Evolutionary conservation across 2,329 filamentous ascomycete species (phyloP).

Genomic region (Aspergillus brasiliensis): DNA sequence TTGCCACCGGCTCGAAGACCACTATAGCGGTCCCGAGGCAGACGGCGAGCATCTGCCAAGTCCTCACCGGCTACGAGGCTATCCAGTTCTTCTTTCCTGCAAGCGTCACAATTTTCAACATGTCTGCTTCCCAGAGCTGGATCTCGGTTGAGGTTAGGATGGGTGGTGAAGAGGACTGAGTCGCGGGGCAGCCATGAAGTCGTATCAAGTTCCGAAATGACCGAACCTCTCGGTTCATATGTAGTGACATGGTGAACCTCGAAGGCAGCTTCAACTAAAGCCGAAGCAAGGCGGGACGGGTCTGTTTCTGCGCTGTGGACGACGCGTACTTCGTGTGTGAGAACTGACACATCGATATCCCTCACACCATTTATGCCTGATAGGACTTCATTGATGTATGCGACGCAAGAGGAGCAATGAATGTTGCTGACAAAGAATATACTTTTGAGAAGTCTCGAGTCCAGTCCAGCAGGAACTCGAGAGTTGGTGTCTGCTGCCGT

Average conservation of each 20-base stretch:
- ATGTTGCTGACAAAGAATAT: slow-evolving; percentile 51
- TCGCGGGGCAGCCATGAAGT: slow-evolving; percentile 32
- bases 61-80: slow-evolving; percentile 19
- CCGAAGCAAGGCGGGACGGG: slow-evolving; percentile 37
- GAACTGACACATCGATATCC: slow-evolving; percentile 45
- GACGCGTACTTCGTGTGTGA: slow-evolving; percentile 48
- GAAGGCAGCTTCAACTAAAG: slow-evolving; percentile 49
- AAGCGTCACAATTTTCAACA: slow-evolving; percentile 55
- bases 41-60: slow-evolving; percentile 8
- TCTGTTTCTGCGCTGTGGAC: slow-evolving; percentile 37
- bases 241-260: slow-evolving; percentile 50
- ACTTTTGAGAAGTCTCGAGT: slow-evolving; percentile 23
- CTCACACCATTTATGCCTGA: slow-evolving; percentile 37
- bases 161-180: slow-evolving; percentile 25
- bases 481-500: slow-evolving; percentile 4
- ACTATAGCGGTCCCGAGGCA: background rate
- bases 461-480: slow-evolving; percentile 16
- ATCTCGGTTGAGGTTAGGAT: slow-evolving; percentile 22
- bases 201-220: slow-evolving; percentile 40
- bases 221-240: slow-evolving; percentile 33
- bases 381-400: slow-evolving; percentile 49
- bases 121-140: slow-evolving; percentile 33
- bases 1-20: background rate
- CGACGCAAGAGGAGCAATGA: slow-evolving; percentile 52
- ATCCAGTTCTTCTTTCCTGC: slow-evolving; percentile 44